A percentile compares a stretch with the other conserved stretches of the same genome.
Conservation (phyloP, 2,329 filamentous ascomycete species). For the Plenodomus biglobosus region DNA sequence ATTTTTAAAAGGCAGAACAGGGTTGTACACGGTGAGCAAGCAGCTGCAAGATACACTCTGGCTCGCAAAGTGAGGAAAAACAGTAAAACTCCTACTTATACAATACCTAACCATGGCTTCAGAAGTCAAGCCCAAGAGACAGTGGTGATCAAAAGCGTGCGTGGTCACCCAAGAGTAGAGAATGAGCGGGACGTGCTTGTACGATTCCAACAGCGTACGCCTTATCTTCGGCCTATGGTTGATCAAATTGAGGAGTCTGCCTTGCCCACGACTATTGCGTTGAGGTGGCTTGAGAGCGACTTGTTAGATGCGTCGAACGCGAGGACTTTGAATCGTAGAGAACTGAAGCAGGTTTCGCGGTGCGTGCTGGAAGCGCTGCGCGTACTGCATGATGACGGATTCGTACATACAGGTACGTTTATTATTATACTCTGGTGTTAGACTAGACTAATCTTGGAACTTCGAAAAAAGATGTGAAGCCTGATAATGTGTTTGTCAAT, state of each 20-base stretch:
- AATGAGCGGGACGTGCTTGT: constrained; percentile 33
- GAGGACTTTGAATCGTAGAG: constrained; percentile 17
- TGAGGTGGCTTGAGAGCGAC: constrained; percentile 26
- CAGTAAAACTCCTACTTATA: background rate
- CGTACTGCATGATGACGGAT: constrained; percentile 28
- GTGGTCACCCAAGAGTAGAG: constrained; percentile 20
- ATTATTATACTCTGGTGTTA: background rate
- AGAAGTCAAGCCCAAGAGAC: constrained; percentile 10
- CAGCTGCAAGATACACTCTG: constrained; percentile 15
- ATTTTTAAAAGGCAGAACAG: constrained; percentile 9
- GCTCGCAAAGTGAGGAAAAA: constrained; percentile 19
- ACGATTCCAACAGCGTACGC: constrained; percentile 25
- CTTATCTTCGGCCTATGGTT: constrained; percentile 27
- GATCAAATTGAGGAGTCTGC: constrained; percentile 31
- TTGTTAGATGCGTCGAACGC: constrained; percentile 13
- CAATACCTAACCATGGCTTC: background rate
- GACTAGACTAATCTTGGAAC: constrained; percentile 1
- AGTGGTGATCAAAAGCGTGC: constrained; percentile 31
- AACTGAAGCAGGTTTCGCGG: constrained; percentile 22
- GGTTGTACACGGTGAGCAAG: constrained; percentile 14
- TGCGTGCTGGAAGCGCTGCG: constrained; percentile 26
- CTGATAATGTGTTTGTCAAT: constrained; percentile 45
- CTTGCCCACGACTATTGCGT: constrained; percentile 21
- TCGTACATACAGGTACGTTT: constrained; percentile 29
- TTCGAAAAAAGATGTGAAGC: constrained; percentile 39